These are phyloP conservation scores for Suillus weaverae DNA, from an alignment of 768 basidiomycete species.

Conservation along the genomic window DNA sequence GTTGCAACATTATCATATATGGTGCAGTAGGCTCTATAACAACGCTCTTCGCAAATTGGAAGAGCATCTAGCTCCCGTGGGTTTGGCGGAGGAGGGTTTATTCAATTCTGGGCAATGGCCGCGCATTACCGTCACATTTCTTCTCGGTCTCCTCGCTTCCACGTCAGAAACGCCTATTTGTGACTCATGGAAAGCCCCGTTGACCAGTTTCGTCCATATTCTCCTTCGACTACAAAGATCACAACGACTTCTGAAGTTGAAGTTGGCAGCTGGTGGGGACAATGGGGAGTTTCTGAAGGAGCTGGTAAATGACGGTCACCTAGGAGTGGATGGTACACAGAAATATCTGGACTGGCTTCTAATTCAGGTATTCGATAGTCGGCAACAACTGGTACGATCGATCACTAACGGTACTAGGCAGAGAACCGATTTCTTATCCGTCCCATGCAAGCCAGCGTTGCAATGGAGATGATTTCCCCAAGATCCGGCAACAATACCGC, in stretches of 20 bases:
- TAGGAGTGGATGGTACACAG: slow-evolving; percentile 16
- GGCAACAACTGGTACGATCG: background rate
- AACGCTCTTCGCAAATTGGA: slow-evolving; percentile 3
- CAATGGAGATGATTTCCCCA: slow-evolving; percentile 34
- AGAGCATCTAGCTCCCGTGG: slow-evolving; percentile 14
- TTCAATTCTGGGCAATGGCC: slow-evolving; percentile 35
- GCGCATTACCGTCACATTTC: slow-evolving; percentile 26
- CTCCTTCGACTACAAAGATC: slow-evolving; percentile 36
- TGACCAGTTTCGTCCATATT: slow-evolving; percentile 29
- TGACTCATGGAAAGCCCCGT: slow-evolving; percentile 27
- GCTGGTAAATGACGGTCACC: slow-evolving; percentile 18
- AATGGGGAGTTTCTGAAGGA: slow-evolving; percentile 19
- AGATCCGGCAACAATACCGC: slow-evolving; percentile 32
- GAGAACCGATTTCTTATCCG: slow-evolving; percentile 28
- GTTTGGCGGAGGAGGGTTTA: slow-evolving; percentile 14
- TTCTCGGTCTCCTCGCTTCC: slow-evolving; percentile 31
- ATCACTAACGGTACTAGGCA: slow-evolving; percentile 22
- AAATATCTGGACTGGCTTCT: slow-evolving; percentile 22
- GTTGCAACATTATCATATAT: slow-evolving; percentile 5
- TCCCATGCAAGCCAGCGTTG: slow-evolving; percentile 27
- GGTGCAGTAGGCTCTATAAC: slow-evolving; percentile 3
- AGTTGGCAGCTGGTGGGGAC: slow-evolving; percentile 12
- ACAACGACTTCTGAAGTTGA: slow-evolving; percentile 31
- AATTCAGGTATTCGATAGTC: slow-evolving; percentile 15
- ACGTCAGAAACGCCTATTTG: slow-evolving; percentile 15